Base-by-base conservation (phyloP, 2,329 filamentous ascomycete genomes). In the Apiospora malaysiana region DNA sequence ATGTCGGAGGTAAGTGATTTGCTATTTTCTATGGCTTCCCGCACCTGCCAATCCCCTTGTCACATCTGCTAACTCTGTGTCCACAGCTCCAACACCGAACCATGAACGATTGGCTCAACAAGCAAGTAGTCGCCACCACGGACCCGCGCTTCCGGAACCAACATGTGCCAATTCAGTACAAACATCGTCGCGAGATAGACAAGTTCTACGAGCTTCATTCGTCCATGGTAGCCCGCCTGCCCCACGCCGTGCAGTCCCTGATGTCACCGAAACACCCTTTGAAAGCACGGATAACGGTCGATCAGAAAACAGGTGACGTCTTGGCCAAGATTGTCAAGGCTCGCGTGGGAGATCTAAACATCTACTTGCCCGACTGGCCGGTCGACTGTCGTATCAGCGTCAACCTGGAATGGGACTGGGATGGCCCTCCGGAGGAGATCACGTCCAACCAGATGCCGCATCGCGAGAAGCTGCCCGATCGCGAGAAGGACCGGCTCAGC, bases 361-460 rank as follows among this genome's bases (percentile, higher is more conserved):
- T 99, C 23, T 92, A 93, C 81, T 92, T 94, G 75, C 95, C 96
- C 0, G 85, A 85, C 68, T 89, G 88, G 10, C 89, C 90, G 3
- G 93, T 98, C 77, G 96, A 99, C 82, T 97, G 94, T 82, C 93
- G 96, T 14, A 91, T 99, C 75, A 97, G 94, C 77, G 91, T 99
- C 78, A 98, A 97, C 78, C 88, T 99, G 2, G 97, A 99, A 89
- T 94, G 97, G 89, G 88, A 92, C 69, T 97, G 91, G 84, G 88
- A 94, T 4, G 94, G 94, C 1, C 77, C 93, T 0, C 85, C 90
- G 4, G 84, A 88, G 49, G 88, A 89, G 71, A 80, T 90, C 18
- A 85, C 88, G 75, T 77, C 80, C 32, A 68, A 77, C 77, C 66
- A 80, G 77, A 56, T 77, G 74, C 69, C 82, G 75, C 74, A 81